phyloP scores from a whole-genome alignment of 179 eudicot species.

The Carnegiea gigantea region DNA sequence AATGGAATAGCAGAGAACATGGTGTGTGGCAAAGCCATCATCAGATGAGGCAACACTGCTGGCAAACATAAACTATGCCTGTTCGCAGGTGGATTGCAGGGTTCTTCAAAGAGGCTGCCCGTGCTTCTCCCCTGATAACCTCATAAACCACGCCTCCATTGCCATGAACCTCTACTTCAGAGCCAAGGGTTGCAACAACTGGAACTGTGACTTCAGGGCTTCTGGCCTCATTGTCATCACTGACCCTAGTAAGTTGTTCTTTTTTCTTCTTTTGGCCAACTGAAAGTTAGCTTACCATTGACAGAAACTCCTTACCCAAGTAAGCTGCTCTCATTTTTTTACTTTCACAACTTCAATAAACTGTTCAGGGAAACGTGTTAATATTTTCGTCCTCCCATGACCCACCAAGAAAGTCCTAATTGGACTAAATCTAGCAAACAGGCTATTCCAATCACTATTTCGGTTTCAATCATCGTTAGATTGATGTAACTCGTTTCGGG shows the following conservation, averaged over 20 bases:
- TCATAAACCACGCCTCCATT: slow-evolving; percentile 68
- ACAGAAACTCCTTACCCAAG: no score
- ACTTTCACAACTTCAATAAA: no score
- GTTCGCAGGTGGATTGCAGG: slow-evolving; percentile 68
- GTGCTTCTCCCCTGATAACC: slow-evolving; percentile 59
- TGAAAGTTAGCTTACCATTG: no score
- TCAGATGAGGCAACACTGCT: slow-evolving; percentile 39
- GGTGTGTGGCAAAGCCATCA: slow-evolving; percentile 93
- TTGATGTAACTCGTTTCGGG: no score
- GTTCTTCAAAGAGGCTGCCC: slow-evolving; percentile 47
- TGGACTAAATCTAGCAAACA: no score
- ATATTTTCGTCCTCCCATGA: no score
- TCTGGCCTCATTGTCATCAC: slow-evolving; percentile 45
- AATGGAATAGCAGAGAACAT: slow-evolving; percentile 50
- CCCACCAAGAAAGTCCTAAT: no score
- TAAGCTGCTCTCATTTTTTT: no score
- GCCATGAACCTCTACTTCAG: slow-evolving; percentile 71
- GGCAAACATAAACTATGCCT: slow-evolving; percentile 61
- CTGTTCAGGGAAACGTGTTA: no score
- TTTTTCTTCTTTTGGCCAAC: no score
- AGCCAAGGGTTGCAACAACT: slow-evolving; percentile 40
- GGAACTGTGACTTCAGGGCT: slow-evolving; percentile 51
- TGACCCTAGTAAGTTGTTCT: slow-evolving; percentile 51
- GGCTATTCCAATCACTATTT: no score
- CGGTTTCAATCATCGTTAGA: no score